Percentiles rank a stretch among this genome's conserved stretches.
Evolutionary conservation across 345 rosid genomes (phyloP).

Genomic region (Garcia nutans): DNA sequence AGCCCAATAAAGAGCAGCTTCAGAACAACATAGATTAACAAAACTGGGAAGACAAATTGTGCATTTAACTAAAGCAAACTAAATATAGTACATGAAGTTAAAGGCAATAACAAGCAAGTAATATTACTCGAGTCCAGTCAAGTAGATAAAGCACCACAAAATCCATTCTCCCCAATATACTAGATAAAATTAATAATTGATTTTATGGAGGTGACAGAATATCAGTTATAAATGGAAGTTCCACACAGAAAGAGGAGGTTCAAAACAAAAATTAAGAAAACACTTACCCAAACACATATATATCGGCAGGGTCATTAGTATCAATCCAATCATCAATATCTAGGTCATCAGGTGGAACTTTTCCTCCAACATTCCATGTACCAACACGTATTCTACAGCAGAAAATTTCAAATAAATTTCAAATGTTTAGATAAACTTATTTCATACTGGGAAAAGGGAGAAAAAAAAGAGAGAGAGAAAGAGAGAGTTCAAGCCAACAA

Average conservation of each 20-base stretch:
- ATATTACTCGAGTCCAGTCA: background rate
- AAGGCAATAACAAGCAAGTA: background rate
- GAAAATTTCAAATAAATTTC: background rate
- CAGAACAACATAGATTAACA: background rate
- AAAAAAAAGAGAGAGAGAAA: background rate
- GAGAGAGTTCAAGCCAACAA: background rate
- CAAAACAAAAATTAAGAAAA: slow-evolving; percentile 10
- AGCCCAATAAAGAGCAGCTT: background rate
- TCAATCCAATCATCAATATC: slow-evolving; percentile 89
- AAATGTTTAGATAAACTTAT: background rate
- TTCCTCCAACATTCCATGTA: slow-evolving; percentile 97
- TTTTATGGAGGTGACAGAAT: background rate
- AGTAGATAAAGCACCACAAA: background rate
- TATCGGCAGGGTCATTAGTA: slow-evolving; percentile 74
- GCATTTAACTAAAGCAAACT: background rate
- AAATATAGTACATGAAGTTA: background rate
- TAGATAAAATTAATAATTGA: background rate
- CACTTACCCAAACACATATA: slow-evolving; percentile 74
- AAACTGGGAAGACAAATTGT: background rate
- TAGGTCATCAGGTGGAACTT: slow-evolving; percentile 75
- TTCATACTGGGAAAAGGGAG: background rate
- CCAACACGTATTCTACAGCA: slow-evolving; percentile 59
- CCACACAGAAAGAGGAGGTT: background rate
- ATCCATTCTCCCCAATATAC: background rate
- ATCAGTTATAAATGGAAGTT: background rate